These are phyloP conservation scores for Suillus hirtellus DNA, from an alignment of 768 basidiomycete species.

Conservation along the genomic window DNA sequence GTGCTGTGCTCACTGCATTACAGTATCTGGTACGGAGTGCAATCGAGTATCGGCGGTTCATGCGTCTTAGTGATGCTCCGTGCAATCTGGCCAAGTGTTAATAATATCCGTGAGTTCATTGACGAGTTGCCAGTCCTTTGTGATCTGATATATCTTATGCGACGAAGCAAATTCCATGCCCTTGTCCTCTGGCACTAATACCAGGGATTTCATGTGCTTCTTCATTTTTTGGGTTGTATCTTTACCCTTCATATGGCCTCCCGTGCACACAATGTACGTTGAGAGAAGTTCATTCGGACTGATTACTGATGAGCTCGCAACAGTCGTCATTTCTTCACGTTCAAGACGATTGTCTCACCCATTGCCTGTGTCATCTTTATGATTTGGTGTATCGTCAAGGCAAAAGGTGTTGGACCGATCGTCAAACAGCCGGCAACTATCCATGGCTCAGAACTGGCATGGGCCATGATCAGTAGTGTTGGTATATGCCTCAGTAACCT, in stretches of 20 bases:
- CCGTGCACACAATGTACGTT: slow-evolving; percentile 69
- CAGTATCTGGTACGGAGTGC: slow-evolving; percentile 70
- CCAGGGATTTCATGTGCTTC: slow-evolving; percentile 71
- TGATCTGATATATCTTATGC: background rate
- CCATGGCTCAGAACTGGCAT: slow-evolving; percentile 62
- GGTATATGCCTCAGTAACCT: slow-evolving; percentile 77
- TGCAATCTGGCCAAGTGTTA: slow-evolving; percentile 68
- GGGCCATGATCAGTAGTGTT: slow-evolving; percentile 65
- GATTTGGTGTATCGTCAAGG: slow-evolving; percentile 73
- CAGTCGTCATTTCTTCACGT: slow-evolving; percentile 70
- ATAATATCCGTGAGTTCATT: slow-evolving; percentile 51
- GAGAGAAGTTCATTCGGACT: slow-evolving; percentile 1
- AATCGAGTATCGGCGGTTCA: slow-evolving; percentile 71
- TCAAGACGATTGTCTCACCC: slow-evolving; percentile 68
- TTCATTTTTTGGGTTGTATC: slow-evolving; percentile 80
- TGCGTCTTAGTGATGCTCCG: slow-evolving; percentile 69
- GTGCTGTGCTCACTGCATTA: slow-evolving; percentile 9
- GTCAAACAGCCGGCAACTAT: slow-evolving; percentile 57
- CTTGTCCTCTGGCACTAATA: slow-evolving; percentile 63
- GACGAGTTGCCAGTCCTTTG: background rate
- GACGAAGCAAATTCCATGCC: slow-evolving; percentile 60
- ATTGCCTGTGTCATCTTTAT: slow-evolving; percentile 65
- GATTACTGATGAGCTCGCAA: slow-evolving; percentile 9
- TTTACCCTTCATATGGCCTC: slow-evolving; percentile 75
- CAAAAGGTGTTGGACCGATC: slow-evolving; percentile 72